These are phyloP conservation scores for Chlamydomonas urium DNA, from an alignment of 139 green algal genomes.

Conservation along the genomic window DNA sequence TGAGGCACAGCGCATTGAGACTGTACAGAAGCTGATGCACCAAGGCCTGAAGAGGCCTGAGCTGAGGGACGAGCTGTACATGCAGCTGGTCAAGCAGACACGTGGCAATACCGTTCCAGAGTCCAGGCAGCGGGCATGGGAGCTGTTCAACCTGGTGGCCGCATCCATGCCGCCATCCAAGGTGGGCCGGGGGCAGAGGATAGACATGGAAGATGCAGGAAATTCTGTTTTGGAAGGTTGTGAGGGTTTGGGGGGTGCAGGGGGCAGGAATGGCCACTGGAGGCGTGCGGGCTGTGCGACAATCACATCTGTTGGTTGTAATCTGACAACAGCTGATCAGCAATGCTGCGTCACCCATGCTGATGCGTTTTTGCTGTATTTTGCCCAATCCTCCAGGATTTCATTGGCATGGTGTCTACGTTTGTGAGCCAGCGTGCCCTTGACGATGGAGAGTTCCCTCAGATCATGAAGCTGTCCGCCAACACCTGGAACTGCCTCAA, in stretches of 20 bases:
- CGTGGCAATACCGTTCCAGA: slow-evolving; percentile 61
- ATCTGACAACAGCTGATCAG: slow-evolving; percentile 92
- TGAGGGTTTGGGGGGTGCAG: too few relatives aligned
- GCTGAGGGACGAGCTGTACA: slow-evolving; percentile 90
- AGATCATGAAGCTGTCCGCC: slow-evolving; percentile 41
- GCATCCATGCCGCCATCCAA: slow-evolving; percentile 82
- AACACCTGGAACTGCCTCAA: slow-evolving; percentile 82
- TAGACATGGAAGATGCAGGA: too few relatives aligned
- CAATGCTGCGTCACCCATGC: too few relatives aligned
- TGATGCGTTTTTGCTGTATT: too few relatives aligned
- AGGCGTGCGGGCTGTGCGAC: too few relatives aligned
- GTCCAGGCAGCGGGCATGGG: slow-evolving; percentile 65
- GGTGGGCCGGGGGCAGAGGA: too few relatives aligned
- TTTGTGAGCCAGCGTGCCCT: slow-evolving; percentile 75
- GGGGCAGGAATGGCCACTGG: too few relatives aligned
- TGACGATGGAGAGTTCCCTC: slow-evolving; percentile 44
- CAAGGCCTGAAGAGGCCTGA: slow-evolving; percentile 82
- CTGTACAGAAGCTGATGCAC: slow-evolving; percentile 88
- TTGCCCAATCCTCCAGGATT: too few relatives aligned
- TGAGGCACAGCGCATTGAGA: slow-evolving; percentile 44
- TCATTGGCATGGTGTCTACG: slow-evolving; percentile 80
- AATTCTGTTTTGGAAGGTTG: too few relatives aligned
- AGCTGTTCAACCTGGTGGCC: slow-evolving; percentile 85
- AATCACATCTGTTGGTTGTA: slow-evolving; percentile 75
- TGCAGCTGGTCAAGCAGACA: slow-evolving; percentile 89